Percentiles rank a stretch among this genome's conserved stretches.
phyloP scores from a whole-genome alignment of 768 basidiomycete species.

The Gymnopilus dilepis region DNA sequence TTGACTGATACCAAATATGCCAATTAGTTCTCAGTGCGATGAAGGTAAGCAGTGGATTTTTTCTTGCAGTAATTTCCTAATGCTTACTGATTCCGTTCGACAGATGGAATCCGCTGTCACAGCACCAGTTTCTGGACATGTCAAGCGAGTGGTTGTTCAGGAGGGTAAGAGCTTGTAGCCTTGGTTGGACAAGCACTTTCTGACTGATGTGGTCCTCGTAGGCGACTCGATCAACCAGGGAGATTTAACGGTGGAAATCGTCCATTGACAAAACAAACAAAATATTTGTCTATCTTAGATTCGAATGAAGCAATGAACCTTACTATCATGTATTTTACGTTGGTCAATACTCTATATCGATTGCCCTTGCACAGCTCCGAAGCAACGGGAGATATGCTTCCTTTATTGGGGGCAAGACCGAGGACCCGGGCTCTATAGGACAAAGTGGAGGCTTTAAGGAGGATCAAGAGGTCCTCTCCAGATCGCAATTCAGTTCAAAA shows the following conservation, averaged over 20 bases:
- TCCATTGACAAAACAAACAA: slow-evolving; percentile 30
- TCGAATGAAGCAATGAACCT: not conserved
- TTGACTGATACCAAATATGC: slow-evolving; percentile 28
- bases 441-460: slow-evolving; percentile 2
- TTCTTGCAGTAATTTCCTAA: slow-evolving; percentile 12
- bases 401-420: not conserved
- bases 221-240: slow-evolving; percentile 96
- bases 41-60: slow-evolving; percentile 66
- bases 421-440: not conserved
- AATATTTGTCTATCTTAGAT: not conserved
- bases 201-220: slow-evolving; percentile 31
- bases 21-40: slow-evolving; percentile 88
- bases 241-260: slow-evolving; percentile 87
- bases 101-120: slow-evolving; percentile 99
- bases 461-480: slow-evolving; percentile 3
- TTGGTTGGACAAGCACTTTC: not conserved
- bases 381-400: not conserved
- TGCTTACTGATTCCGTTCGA: slow-evolving; percentile 25
- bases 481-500: slow-evolving; percentile 7
- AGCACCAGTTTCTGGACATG: slow-evolving; percentile 94
- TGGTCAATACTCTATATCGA: not conserved
- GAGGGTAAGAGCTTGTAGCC: slow-evolving; percentile 58
- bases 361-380: not conserved
- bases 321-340: not conserved
- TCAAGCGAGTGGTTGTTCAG: slow-evolving; percentile 90